These are phyloP conservation scores for Rusavskia elegans DNA, from an alignment of 495 filamentous ascomycete species.

Conservation along the genomic window DNA sequence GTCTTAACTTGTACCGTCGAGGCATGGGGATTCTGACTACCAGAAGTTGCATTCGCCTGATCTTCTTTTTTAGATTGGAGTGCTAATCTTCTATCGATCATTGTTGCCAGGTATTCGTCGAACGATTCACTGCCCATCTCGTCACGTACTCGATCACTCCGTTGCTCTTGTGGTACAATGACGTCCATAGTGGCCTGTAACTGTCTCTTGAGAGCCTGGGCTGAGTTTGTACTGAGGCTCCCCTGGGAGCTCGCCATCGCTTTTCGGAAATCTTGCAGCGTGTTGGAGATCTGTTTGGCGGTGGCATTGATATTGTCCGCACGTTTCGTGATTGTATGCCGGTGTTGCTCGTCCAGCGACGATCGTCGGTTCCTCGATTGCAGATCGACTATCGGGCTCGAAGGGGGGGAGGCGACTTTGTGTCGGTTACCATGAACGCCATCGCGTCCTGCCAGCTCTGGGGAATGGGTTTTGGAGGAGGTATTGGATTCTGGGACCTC, in stretches of 20 bases:
- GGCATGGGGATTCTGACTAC: too few relatives aligned
- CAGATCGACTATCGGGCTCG: constrained; percentile 20
- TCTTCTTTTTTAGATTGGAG: constrained; percentile 1
- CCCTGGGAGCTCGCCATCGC: constrained; percentile 53
- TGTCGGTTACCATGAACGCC: neutral
- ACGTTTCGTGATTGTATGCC: constrained; percentile 34
- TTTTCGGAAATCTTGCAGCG: constrained; percentile 68
- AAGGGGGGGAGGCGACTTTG: constrained; percentile 29
- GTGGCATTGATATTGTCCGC: constrained; percentile 41
- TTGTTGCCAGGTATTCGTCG: constrained; percentile 55
- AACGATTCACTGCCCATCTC: constrained; percentile 46
- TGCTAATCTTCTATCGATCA: constrained; percentile 54
- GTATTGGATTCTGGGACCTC: constrained; percentile 13
- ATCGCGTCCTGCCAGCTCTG: neutral
- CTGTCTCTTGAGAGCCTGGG: constrained; percentile 66
- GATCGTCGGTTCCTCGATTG: constrained; percentile 30
- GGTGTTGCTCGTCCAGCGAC: constrained; percentile 39
- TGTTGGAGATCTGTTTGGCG: constrained; percentile 66
- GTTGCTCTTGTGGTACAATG: constrained; percentile 33
- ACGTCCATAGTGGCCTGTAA: constrained; percentile 58
- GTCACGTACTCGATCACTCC: constrained; percentile 18
- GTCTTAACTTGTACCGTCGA: too few relatives aligned
- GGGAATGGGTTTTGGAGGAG: too few relatives aligned
- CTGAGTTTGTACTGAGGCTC: constrained; percentile 36
- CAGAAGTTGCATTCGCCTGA: neutral